A percentile compares a stretch with the other conserved stretches of the same genome.
These are phyloP conservation scores for Cyclospora cayetanensis DNA, from an alignment of 169 alveolate genomes.

Conservation along the genomic window DNA sequence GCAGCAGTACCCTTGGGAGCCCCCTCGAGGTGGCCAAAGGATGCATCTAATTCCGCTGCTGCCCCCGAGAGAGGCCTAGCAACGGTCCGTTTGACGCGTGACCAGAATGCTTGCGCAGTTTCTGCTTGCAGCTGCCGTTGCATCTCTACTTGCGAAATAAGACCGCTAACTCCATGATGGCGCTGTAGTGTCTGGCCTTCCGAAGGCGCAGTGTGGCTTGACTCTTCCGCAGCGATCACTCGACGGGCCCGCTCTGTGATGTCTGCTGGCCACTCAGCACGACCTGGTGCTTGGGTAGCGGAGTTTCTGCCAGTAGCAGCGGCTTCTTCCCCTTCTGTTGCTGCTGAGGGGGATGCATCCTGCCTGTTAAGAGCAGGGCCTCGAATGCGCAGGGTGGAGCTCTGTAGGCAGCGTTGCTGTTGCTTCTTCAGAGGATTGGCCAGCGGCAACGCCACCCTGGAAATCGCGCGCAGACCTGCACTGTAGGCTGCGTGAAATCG, in stretches of 20 bases:
- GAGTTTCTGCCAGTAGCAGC: not conserved
- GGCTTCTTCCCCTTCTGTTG: not conserved
- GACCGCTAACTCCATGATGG: not conserved
- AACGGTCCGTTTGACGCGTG: conserved; percentile 9
- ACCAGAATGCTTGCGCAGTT: conserved; percentile 2
- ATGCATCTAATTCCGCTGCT: not conserved
- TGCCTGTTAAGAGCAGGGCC: too few species aligned
- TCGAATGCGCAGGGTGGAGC: not conserved
- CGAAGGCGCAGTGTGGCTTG: not conserved
- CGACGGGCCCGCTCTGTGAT: conserved; percentile 30
- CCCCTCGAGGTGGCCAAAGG: conserved; percentile 12
- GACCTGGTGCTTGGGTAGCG: not conserved
- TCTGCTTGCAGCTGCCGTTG: conserved; percentile 18
- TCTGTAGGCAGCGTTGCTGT: not conserved
- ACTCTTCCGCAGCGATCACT: not conserved
- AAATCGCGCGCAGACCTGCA: too few species aligned
- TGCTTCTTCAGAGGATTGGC: not conserved
- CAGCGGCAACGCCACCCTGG: too few species aligned
- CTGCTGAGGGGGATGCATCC: too few species aligned
- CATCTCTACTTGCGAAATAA: not conserved
- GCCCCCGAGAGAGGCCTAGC: conserved; percentile 1
- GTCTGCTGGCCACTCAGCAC: conserved; percentile 50
- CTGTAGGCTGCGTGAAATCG: too few species aligned
- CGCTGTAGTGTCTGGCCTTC: not conserved
- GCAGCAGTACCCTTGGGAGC: conserved; percentile 8